A percentile compares a stretch with the other conserved stretches of the same genome.
Evolutionary conservation across 2,329 filamentous ascomycete species (phyloP).

Genomic region (Fusarium sp.): DNA sequence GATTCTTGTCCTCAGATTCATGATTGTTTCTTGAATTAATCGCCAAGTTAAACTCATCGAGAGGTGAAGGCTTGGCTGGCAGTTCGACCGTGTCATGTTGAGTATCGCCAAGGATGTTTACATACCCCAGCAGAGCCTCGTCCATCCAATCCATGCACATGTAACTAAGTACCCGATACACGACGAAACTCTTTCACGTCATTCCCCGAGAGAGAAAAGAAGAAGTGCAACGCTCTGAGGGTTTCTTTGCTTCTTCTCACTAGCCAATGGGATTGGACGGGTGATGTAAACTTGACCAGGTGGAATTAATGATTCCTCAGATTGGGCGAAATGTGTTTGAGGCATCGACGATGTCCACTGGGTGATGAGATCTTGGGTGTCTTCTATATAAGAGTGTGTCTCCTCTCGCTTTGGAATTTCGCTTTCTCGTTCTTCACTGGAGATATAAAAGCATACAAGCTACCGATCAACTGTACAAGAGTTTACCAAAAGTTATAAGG

Average conservation of each 20-base stretch:
- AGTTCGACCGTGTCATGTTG: conserved; percentile 16
- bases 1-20: not conserved
- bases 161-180: conserved; percentile 22
- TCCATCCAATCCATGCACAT: not conserved
- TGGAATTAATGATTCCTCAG: not conserved
- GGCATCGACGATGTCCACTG: conserved; percentile 4
- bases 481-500: not conserved
- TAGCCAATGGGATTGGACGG: conserved; percentile 21
- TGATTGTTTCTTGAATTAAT: not conserved
- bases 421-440: not conserved
- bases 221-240: not conserved
- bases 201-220: not conserved
- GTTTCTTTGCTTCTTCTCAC: not conserved
- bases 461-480: not conserved
- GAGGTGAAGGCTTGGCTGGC: conserved; percentile 6
- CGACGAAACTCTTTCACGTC: conserved; percentile 18
- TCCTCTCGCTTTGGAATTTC: not conserved
- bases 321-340: not conserved
- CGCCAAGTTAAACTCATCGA: not conserved
- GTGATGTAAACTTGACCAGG: not conserved
- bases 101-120: conserved; percentile 7
- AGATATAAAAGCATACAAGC: not conserved
- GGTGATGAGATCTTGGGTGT: not conserved
- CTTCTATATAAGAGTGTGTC: conserved; percentile 13
- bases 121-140: conserved; percentile 3